phyloP scores from a whole-genome alignment of 2,329 filamentous ascomycete genomes.

The Sclerotinia subarctica region DNA sequence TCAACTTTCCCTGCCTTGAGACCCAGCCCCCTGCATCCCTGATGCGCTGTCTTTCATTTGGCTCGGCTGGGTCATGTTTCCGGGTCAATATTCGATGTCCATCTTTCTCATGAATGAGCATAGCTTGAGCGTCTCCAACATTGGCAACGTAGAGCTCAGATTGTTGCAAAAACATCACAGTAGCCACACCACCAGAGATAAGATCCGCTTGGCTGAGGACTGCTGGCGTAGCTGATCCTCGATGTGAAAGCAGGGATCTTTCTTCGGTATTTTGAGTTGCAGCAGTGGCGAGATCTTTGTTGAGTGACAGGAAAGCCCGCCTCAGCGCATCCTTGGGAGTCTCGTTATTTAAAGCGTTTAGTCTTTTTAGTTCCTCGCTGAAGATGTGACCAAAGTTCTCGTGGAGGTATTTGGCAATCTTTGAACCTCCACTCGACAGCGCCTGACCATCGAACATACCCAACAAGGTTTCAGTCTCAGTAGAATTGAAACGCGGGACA shows the following conservation, averaged over 20 bases:
- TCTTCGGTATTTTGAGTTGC: slow-evolving; percentile 80
- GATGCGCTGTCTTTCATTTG: slow-evolving; percentile 79
- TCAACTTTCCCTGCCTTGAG: slow-evolving; percentile 88
- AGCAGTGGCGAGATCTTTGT: slow-evolving; percentile 88
- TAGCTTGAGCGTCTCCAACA: slow-evolving; percentile 92
- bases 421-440: slow-evolving; percentile 85
- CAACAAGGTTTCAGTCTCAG: slow-evolving; percentile 83
- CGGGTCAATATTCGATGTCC: slow-evolving; percentile 78
- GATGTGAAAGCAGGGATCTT: slow-evolving; percentile 61
- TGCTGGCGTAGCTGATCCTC: slow-evolving; percentile 68
- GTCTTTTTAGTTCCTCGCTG: slow-evolving; percentile 70
- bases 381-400: slow-evolving; percentile 92
- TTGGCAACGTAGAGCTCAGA: slow-evolving; percentile 94
- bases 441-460: slow-evolving; percentile 96
- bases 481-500: slow-evolving; percentile 84
- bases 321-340: slow-evolving; percentile 79
- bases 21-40: slow-evolving; percentile 94
- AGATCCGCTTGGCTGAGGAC: slow-evolving; percentile 86
- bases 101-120: slow-evolving; percentile 87
- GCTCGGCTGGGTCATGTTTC: slow-evolving; percentile 91
- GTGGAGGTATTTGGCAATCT: slow-evolving; percentile 93
- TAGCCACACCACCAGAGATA: slow-evolving; percentile 85
- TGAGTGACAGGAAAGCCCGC: slow-evolving; percentile 81
- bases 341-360: slow-evolving; percentile 67
- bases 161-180: slow-evolving; percentile 82